Base-by-base conservation (phyloP, 2,329 filamentous ascomycete genomes). In the Arthroderma uncinatum region DNA sequence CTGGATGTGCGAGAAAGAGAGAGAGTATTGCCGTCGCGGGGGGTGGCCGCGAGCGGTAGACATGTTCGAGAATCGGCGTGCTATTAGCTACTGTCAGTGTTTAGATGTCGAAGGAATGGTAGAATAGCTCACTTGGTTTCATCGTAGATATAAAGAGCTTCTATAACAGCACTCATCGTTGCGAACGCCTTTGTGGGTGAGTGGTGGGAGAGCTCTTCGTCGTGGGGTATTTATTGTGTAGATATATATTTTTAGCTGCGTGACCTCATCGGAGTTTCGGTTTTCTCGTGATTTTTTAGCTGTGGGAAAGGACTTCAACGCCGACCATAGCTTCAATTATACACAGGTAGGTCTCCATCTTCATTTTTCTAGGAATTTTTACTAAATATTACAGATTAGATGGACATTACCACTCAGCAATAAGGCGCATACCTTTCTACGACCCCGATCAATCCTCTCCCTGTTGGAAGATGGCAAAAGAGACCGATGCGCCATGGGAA, bases 101-200 rank as follows among this genome's bases (percentile, higher is more conserved):
- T 53, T 48, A 33, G 58, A 16, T 50, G 42, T 59, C 30, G 64
- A 56, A 58, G 60, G 23, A 34, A 21, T 16, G 36, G 36, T 14
- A 16, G 50, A 40, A 16, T 30, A 47, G 58, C 80, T 68, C 76
- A 95, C 91, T 91, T 89, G 75, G 91, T 84, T 78, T 96, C 91
- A 81, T 97, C 91, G 73, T 87, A 96, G 71, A 98, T 90, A 78
- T 97, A 92, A 68, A 98, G 79, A 70, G 92, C 93, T 78, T 97
- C 92, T 69, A 98, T 87, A 69, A 87, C 83, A 76, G 89, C 84
- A 76, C 82, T 88, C 87, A 91, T 92, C 70, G 73, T 84, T 69
- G 58, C 62, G 59, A 58, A 23, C 53, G n/a, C 34, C 21, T 59
- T n/a, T 40, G 48, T 47, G 5, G 3, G 44, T 50, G 47, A 54